Conservation (phyloP, 179 eudicot genomes). For the Silene vulgaris region DNA sequence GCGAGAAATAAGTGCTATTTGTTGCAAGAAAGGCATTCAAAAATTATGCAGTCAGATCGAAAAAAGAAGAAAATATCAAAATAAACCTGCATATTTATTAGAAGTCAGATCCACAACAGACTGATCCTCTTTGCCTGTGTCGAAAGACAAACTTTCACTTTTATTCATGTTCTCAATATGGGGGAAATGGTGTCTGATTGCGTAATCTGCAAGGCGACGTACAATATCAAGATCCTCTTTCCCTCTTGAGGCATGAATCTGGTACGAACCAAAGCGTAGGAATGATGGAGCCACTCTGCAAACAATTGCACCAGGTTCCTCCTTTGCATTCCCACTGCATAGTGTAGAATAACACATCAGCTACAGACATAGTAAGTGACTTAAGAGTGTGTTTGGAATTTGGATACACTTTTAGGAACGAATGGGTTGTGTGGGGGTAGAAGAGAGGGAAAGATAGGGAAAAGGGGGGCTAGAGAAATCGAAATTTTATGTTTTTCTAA, state of each 20-base stretch:
- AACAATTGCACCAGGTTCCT: slow-evolving; percentile 97
- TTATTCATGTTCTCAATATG: slow-evolving; percentile 74
- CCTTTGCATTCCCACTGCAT: slow-evolving; percentile 98
- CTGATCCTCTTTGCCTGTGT: slow-evolving; percentile 68
- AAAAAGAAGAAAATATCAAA: neutral
- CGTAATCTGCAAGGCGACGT: slow-evolving; percentile 76
- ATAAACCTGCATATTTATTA: slow-evolving; percentile 90
- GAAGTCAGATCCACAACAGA: slow-evolving; percentile 91
- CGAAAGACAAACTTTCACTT: slow-evolving; percentile 80
- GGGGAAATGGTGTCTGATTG: slow-evolving; percentile 81
- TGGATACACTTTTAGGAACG: too few species aligned
- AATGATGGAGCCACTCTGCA: slow-evolving; percentile 98
- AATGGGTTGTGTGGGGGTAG: too few species aligned
- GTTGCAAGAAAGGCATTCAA: neutral
- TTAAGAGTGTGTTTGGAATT: neutral
- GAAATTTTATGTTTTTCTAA: too few species aligned
- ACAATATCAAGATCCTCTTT: slow-evolving; percentile 79
- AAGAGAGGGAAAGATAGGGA: too few species aligned
- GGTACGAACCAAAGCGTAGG: slow-evolving; percentile 95
- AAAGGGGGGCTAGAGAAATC: too few species aligned
- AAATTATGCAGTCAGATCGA: neutral
- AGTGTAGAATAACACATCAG: slow-evolving; percentile 19
- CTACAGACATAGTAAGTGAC: slow-evolving; percentile 3
- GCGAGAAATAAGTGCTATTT: neutral
- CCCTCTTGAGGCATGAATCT: slow-evolving; percentile 88